Percentiles rank a stretch among this genome's conserved stretches.
Evolutionary conservation across 1,284 basidiomycete genomes (phyloP).

Genomic region (Neolentinus lepideus): DNA sequence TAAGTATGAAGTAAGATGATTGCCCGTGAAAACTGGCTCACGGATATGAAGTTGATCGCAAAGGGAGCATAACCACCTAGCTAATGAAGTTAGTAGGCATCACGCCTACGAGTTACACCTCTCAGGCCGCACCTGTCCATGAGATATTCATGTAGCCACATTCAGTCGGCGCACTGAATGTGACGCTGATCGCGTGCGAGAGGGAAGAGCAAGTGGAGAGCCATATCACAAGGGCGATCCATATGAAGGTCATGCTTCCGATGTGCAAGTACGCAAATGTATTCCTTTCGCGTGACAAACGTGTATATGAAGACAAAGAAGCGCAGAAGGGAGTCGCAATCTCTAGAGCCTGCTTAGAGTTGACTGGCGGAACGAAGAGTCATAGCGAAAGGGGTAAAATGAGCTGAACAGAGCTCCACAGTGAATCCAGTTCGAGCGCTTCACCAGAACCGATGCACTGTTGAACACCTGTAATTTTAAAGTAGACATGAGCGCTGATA

Average conservation of each 20-base stretch:
- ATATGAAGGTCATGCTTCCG: too few relatives aligned
- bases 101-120: background rate
- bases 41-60: slow-evolving; percentile 48
- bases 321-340: background rate
- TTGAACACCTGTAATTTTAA: background rate
- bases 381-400: background rate
- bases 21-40: slow-evolving; percentile 25
- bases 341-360: background rate
- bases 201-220: background rate
- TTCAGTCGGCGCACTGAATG: slow-evolving; percentile 1
- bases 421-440: too few relatives aligned
- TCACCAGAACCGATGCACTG: background rate
- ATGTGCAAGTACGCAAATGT: too few relatives aligned
- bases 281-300: too few relatives aligned
- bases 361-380: background rate
- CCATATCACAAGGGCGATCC: too few relatives aligned
- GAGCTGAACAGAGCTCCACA: too few relatives aligned
- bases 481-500: background rate
- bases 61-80: slow-evolving; percentile 62
- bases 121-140: background rate
- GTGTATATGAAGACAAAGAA: too few relatives aligned
- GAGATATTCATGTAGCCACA: background rate
- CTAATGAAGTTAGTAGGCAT: background rate
- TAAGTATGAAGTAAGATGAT: slow-evolving; percentile 1
- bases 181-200: background rate